Base-by-base conservation (phyloP, 1,139 yeast species). In the Zygosaccharomyces pseudobailii region DNA sequence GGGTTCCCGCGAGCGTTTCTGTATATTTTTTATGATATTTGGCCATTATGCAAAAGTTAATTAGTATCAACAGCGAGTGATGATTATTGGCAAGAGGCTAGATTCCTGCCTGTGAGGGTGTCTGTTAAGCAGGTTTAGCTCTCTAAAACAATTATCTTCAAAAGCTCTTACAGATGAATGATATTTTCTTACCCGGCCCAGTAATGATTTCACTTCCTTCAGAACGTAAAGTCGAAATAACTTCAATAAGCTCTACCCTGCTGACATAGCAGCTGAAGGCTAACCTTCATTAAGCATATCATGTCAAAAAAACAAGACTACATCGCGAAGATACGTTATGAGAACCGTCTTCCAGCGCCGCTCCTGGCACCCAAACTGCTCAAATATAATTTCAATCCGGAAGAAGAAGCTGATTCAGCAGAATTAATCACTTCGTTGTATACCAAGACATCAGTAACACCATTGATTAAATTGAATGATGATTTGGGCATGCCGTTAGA, bases 321-420 rank as follows among this genome's bases (percentile, higher is more conserved):
- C 63, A 84, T 92, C 49, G 94, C 95, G 47, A 84, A 87, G 58
- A 80, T 87, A 47, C 79, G 96, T 62, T 92, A 89, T 66, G 80
- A 81, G 52, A 92, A 92, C 65, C 87, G 82, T 60, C 73, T 92
- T 30, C 98, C 98, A 13, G 92, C 97, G 2, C 97, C 98, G 8
- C 87, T 94, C 22, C 76, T 94, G 54, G 89, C 95, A 45, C 97
- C 99, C 22, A 88, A 87, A 66, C 75, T 89, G 50, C 68, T 92
- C 49, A 78, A 82, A 48, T 76, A 79, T 55, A 65, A 74, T 13
- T 66, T 73, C 3, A 70, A 72, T 41, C 61, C 70, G 35, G 59
- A 73, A 58, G 71, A 73, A 60, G 66, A 74, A 46, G 71, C 78
- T 20, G 80, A 78, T 49, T 76, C 87, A 6, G 78, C 90, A 42